These are phyloP conservation scores for Tolypocladium sp. DNA, from an alignment of 2,329 filamentous ascomycete genomes.

Conservation along the genomic window DNA sequence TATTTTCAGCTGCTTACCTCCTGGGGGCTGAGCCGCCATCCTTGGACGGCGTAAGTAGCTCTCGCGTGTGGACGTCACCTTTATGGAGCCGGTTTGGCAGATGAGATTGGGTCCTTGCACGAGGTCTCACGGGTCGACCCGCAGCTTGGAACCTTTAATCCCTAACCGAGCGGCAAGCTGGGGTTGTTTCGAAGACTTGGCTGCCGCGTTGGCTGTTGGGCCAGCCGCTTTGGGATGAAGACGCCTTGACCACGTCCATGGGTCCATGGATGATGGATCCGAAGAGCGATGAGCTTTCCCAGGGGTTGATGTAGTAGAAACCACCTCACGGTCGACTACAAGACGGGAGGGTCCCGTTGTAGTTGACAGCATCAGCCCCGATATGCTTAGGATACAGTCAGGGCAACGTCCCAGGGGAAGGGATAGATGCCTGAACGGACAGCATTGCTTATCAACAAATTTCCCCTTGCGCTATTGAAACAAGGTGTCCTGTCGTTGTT, in stretches of 20 bases:
- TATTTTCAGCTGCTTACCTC: neutral
- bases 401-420: too few species aligned
- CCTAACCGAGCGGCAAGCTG: neutral
- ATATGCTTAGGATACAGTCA: too few species aligned
- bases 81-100: neutral
- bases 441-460: too few species aligned
- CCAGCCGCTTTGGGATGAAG: neutral
- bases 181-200: neutral
- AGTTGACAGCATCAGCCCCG: neutral
- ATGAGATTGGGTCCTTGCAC: neutral
- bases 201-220: neutral
- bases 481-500: too few species aligned
- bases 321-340: neutral
- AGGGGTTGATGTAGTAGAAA: neutral
- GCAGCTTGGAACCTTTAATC: neutral
- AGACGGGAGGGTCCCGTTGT: neutral
- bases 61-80: neutral
- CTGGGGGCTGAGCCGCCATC: neutral
- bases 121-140: neutral
- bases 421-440: too few species aligned
- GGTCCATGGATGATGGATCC: neutral
- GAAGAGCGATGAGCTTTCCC: neutral
- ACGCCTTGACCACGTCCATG: neutral
- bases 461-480: too few species aligned
- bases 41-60: too few species aligned